phyloP scores from a whole-genome alignment of 1,284 basidiomycete species.

The Ustilago crameri region DNA sequence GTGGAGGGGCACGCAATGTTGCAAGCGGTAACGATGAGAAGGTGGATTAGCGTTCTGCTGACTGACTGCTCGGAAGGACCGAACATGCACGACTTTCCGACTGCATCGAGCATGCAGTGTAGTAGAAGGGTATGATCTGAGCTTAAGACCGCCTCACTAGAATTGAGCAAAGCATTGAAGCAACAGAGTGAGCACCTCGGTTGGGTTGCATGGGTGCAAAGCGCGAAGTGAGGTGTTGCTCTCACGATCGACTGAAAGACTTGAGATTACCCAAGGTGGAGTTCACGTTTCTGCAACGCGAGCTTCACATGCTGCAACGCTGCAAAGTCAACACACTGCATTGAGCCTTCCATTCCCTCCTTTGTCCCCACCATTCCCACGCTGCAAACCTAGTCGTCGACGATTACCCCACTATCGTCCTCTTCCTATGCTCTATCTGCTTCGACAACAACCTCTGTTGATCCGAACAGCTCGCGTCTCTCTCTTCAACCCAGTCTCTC shows the following conservation, averaged over 20 bases:
- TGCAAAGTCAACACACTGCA: too few species aligned
- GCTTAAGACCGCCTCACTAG: too few species aligned
- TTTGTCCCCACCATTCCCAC: neutral
- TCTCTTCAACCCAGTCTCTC: neutral
- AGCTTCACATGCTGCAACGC: too few species aligned
- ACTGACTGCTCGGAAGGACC: neutral
- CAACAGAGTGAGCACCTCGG: too few species aligned
- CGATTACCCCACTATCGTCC: slow-evolving; percentile 1
- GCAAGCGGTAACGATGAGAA: neutral
- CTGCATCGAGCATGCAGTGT: too few species aligned
- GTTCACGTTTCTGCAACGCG: too few species aligned
- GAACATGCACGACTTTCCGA: too few species aligned
- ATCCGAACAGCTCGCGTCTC: slow-evolving; percentile 22
- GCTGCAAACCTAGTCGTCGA: neutral
- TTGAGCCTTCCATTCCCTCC: too few species aligned
- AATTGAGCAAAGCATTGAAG: too few species aligned
- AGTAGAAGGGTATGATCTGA: too few species aligned
- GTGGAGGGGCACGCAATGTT: neutral
- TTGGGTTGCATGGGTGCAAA: too few species aligned
- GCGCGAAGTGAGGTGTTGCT: slow-evolving; percentile 1
- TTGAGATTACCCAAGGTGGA: slow-evolving; percentile 19
- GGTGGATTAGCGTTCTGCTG: too few species aligned
- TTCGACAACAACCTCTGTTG: slow-evolving; percentile 34
- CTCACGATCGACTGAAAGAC: slow-evolving; percentile 27
- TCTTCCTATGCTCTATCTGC: slow-evolving; percentile 30